Evolutionary conservation across 208 protist genomes (phyloP).

Genomic region (Acanthamoeba lenticulata): DNA sequence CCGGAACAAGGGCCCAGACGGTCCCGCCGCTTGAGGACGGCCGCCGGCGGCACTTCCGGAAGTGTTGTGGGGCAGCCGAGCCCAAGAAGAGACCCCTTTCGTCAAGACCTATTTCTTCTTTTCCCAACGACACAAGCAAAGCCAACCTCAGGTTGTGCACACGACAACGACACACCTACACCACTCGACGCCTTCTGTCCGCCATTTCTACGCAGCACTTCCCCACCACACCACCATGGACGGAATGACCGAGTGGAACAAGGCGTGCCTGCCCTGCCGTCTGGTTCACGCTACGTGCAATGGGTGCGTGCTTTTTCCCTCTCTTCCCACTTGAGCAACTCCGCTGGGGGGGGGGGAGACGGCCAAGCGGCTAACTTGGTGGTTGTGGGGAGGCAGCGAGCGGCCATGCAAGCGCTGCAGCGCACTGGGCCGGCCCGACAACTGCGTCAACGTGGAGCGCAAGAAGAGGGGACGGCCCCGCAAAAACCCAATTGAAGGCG

Average conservation of each 20-base stretch:
- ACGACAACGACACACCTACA: no score
- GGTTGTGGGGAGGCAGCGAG: neutral
- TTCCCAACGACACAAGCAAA: no score
- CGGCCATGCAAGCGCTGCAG: neutral
- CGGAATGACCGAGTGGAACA: slow-evolving; percentile 13
- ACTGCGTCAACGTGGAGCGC: neutral
- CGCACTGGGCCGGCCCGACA: slow-evolving; percentile 14
- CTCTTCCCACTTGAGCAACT: neutral
- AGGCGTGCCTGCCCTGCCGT: neutral
- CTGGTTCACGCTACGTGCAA: neutral
- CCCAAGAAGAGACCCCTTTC: no score
- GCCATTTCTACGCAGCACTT: no score
- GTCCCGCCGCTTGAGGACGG: neutral
- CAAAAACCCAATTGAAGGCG: slow-evolving; percentile 1
- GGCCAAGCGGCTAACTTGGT: no score
- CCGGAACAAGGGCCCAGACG: no score
- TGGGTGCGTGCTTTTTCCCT: neutral
- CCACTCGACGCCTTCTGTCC: no score
- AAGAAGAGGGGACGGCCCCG: slow-evolving; percentile 21
- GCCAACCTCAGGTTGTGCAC: no score
- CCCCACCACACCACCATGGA: neutral
- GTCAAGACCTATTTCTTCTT: no score
- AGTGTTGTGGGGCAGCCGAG: no score
- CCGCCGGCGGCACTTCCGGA: neutral
- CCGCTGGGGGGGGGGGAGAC: no score